Conservation (phyloP, 192 early-diverging fungal genomes). For the Jimgerdemannia lactiflua region DNA sequence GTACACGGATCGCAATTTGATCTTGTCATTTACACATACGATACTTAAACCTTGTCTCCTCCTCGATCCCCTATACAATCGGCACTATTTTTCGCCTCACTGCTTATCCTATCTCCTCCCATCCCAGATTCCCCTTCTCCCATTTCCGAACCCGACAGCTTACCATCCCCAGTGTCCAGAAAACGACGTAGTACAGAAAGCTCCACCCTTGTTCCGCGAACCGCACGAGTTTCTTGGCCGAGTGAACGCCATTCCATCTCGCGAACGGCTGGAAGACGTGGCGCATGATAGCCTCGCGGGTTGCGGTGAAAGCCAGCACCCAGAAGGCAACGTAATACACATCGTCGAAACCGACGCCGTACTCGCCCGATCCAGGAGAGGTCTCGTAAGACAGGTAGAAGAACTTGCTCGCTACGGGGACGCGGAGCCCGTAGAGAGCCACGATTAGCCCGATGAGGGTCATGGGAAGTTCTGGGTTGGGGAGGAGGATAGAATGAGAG, state of each 20-base stretch:
- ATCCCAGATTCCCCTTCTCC: too few species aligned
- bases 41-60: too few species aligned
- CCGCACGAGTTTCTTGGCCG: constrained; percentile 37
- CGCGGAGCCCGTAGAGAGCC: not conserved
- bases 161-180: constrained; percentile 63
- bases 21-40: too few species aligned
- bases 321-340: constrained; percentile 62
- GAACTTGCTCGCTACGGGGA: not conserved
- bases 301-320: constrained; percentile 61
- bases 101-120: too few species aligned
- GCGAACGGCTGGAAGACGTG: constrained; percentile 43
- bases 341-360: constrained; percentile 54
- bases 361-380: constrained; percentile 6
- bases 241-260: constrained; percentile 32
- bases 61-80: too few species aligned
- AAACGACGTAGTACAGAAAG: constrained; percentile 59
- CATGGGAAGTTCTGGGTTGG: not conserved
- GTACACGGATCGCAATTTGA: too few species aligned
- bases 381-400: not conserved
- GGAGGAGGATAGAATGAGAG: not conserved
- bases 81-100: too few species aligned
- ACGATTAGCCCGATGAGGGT: not conserved
- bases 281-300: constrained; percentile 56
- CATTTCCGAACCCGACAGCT: not conserved
- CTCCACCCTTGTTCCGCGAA: constrained; percentile 76